phyloP scores from a whole-genome alignment of 345 rosid species.

The Citrus mangshanensis region DNA sequence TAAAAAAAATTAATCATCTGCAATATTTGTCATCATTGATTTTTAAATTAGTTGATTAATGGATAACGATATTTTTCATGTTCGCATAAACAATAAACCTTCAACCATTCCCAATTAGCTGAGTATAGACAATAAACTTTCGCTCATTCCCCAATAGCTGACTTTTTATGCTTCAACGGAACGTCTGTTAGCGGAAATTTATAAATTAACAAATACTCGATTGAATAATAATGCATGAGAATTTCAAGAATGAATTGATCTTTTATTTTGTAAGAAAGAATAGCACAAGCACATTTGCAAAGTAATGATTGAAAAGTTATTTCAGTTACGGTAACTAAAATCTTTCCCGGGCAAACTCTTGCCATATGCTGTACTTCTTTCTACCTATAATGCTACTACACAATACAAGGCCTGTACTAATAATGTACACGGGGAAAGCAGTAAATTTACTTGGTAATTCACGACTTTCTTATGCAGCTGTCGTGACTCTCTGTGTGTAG shows the following conservation, averaged over 20 bases:
- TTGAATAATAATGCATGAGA: not conserved
- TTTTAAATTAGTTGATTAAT: no score
- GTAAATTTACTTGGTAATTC: not conserved
- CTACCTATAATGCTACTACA: not conserved
- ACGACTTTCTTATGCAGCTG: not conserved
- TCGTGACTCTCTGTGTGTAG: not conserved
- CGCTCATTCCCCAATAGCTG: no score
- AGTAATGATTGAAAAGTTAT: not conserved
- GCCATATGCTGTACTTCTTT: not conserved
- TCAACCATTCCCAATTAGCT: no score
- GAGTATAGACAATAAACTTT: no score
- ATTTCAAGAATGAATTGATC: not conserved
- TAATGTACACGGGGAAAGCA: not conserved
- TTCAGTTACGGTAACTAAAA: not conserved
- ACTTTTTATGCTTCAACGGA: no score
- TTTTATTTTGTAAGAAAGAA: not conserved
- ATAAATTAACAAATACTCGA: no score
- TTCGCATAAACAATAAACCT: no score
- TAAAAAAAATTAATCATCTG: no score
- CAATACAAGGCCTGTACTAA: constrained; percentile 1
- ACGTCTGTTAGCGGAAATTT: no score
- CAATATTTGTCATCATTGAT: no score
- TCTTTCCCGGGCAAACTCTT: not conserved
- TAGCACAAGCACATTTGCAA: not conserved
- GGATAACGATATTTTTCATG: no score